Evolutionary conservation across 2,329 filamentous ascomycete species (phyloP).

Genomic region (Colletotrichum sp.): DNA sequence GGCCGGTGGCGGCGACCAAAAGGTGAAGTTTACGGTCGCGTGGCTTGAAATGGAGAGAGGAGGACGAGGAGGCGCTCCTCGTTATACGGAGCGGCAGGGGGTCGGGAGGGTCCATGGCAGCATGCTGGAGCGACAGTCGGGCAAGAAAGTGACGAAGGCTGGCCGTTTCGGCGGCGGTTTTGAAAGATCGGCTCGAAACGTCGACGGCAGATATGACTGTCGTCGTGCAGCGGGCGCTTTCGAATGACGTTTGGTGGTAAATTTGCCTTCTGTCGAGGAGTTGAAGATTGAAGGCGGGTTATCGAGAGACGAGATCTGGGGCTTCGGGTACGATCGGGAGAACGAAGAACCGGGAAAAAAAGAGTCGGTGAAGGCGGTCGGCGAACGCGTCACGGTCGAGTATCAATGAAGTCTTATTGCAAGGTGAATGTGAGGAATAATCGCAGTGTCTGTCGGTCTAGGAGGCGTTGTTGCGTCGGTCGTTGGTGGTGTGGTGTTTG

Average conservation of each 20-base stretch:
- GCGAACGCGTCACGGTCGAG: neutral
- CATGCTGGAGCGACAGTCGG: neutral
- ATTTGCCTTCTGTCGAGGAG: neutral
- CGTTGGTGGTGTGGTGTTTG: conserved; percentile 7
- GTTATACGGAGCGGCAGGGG: conserved; percentile 18
- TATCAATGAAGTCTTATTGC: neutral
- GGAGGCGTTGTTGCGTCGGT: neutral
- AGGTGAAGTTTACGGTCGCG: conserved; percentile 59
- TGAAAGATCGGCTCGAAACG: neutral
- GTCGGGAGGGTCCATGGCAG: conserved; percentile 16
- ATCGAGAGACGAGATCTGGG: neutral
- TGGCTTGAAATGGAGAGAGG: conserved; percentile 39
- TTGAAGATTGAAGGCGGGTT: neutral
- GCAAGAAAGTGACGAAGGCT: neutral
- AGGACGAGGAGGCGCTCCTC: conserved; percentile 33
- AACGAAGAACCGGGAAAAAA: neutral
- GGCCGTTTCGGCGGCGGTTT: neutral
- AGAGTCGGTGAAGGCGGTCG: neutral
- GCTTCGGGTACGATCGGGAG: neutral
- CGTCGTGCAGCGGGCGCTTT: neutral
- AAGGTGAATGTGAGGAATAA: neutral
- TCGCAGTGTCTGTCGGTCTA: neutral
- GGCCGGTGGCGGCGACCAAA: conserved; percentile 70
- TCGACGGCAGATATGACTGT: neutral
- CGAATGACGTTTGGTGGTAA: neutral